phyloP scores from a whole-genome alignment of 1,139 yeast genomes.

The Hyphopichia buzzinii region DNA sequence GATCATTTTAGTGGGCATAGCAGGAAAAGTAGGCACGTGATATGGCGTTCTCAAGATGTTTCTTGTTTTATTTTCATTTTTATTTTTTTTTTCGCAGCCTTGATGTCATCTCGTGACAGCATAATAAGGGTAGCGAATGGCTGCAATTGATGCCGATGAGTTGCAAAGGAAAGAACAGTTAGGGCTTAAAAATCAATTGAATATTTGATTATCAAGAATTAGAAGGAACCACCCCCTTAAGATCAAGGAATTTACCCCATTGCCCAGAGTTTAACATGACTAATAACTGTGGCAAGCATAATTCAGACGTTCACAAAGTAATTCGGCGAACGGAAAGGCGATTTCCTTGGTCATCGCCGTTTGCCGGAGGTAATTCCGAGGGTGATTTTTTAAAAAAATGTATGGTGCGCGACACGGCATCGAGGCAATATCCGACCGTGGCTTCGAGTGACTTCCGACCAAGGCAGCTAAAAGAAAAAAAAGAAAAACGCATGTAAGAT shows the following conservation, averaged over 20 bases:
- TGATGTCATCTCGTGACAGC: neutral
- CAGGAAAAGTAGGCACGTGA: neutral
- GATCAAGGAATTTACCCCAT: too few species aligned
- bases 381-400: neutral
- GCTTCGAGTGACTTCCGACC: neutral
- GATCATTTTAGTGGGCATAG: too few species aligned
- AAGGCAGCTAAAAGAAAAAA: neutral
- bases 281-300: neutral
- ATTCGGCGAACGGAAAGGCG: too few species aligned
- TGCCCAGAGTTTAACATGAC: neutral
- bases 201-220: too few species aligned
- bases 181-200: too few species aligned
- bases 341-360: neutral
- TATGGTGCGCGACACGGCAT: slow-evolving; percentile 1
- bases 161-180: too few species aligned
- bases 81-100: neutral
- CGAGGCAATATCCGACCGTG: slow-evolving; percentile 3
- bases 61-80: too few species aligned
- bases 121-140: neutral
- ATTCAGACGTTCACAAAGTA: too few species aligned
- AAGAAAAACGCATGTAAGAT: neutral
- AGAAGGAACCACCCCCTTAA: too few species aligned
- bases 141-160: neutral
- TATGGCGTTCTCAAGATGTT: neutral
- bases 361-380: neutral